Percentiles rank a stretch among this genome's conserved stretches.
phyloP scores from a whole-genome alignment of 345 rosid genomes.

The Gossypium stocksii region DNA sequence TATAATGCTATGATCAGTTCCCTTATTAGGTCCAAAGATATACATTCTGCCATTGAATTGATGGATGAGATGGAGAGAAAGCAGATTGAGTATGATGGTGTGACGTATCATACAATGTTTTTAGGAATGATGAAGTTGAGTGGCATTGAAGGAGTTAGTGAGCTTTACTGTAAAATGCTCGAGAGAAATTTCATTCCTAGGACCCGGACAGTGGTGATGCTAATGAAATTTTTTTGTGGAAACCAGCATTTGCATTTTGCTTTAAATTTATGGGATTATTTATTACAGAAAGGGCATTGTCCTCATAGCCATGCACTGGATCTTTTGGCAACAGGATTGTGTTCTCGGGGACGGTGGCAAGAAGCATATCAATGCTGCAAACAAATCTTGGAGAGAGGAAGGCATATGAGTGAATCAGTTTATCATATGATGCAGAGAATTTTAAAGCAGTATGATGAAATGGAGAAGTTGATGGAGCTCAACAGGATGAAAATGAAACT shows the following conservation, averaged over 20 bases:
- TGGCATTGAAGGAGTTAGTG: conserved; percentile 45
- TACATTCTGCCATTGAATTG: conserved; percentile 47
- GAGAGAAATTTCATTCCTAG: conserved; percentile 53
- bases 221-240: conserved; percentile 71
- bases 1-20: conserved; percentile 76
- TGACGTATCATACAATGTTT: conserved; percentile 68
- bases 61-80: conserved; percentile 76
- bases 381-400: conserved; percentile 70
- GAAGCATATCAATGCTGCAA: conserved; percentile 70
- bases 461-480: conserved; percentile 47
- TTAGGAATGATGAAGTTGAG: conserved; percentile 59
- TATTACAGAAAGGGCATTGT: conserved; percentile 60
- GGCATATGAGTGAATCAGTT: conserved; percentile 49
- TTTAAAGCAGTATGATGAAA: conserved; percentile 33
- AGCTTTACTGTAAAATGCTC: conserved; percentile 54
- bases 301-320: conserved; percentile 83
- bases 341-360: conserved; percentile 47
- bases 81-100: conserved; percentile 43
- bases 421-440: conserved; percentile 48
- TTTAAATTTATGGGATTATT: conserved; percentile 54
- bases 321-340: conserved; percentile 62
- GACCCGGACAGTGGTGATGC: conserved; percentile 67
- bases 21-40: conserved; percentile 42
- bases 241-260: conserved; percentile 55
- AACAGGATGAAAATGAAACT: conserved; percentile 47